A percentile compares a stretch with the other conserved stretches of the same genome.
Conservation (phyloP, 495 filamentous ascomycete species). For the Hypoxylon cercidicola region DNA sequence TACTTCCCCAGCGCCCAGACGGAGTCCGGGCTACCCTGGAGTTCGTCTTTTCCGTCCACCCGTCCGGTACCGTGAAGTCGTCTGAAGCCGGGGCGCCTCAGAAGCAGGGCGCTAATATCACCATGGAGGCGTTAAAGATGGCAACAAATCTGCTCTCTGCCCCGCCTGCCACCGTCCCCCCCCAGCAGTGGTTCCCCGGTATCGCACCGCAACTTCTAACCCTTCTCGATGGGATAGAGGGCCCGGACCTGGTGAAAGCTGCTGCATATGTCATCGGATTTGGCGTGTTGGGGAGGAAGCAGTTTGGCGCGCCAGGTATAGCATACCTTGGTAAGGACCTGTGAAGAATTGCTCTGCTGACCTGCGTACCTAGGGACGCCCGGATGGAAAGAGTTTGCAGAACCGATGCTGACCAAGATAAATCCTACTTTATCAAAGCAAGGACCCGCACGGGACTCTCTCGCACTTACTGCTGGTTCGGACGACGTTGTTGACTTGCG, state of each 20-base stretch:
- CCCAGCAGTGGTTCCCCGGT: slow-evolving; percentile 67
- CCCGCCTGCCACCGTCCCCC: slow-evolving; percentile 67
- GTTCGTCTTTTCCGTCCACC: slow-evolving; percentile 72
- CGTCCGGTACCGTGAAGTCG: slow-evolving; percentile 54
- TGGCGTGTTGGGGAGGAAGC: slow-evolving; percentile 73
- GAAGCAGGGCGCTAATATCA: slow-evolving; percentile 70
- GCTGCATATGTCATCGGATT: slow-evolving; percentile 79
- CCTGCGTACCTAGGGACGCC: slow-evolving; percentile 57
- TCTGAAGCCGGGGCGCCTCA: slow-evolving; percentile 54
- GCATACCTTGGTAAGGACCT: background rate
- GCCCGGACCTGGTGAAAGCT: slow-evolving; percentile 70
- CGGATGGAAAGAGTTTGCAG: slow-evolving; percentile 75
- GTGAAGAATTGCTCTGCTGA: slow-evolving; percentile 5
- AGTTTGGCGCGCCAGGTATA: slow-evolving; percentile 72
- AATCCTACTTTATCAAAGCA: slow-evolving; percentile 59
- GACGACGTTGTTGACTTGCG: slow-evolving; percentile 55
- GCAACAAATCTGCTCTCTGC: slow-evolving; percentile 71
- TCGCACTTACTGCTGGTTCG: slow-evolving; percentile 33
- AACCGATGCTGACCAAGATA: slow-evolving; percentile 71
- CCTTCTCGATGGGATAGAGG: slow-evolving; percentile 73
- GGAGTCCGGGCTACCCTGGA: slow-evolving; percentile 77
- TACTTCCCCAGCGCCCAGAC: slow-evolving; percentile 69
- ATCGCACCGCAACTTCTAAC: slow-evolving; percentile 73
- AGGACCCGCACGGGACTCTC: slow-evolving; percentile 13
- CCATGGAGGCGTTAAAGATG: slow-evolving; percentile 76